Percentiles rank a stretch among this genome's conserved stretches.
Conservation (phyloP, 345 rosid species). For the Pistacia integerrima region DNA sequence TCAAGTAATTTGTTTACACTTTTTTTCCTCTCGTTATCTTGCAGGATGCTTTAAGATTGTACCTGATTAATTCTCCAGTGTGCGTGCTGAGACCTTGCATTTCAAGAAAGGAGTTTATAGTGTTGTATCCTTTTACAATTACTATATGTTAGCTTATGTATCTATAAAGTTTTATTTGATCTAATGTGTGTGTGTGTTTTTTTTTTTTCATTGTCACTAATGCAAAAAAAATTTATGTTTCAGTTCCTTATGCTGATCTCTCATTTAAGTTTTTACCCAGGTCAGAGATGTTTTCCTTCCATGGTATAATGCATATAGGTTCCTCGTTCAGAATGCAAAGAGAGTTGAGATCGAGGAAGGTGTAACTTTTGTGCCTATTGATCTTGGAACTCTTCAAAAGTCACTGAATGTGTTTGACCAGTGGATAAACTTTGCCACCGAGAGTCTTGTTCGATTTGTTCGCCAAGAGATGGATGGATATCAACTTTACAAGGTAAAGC, state of each 20-base stretch:
- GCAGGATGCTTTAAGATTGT: slow-evolving; percentile 93
- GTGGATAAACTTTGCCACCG: slow-evolving; percentile 98
- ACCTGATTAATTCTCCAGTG: slow-evolving; percentile 97
- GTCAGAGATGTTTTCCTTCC: slow-evolving; percentile 99
- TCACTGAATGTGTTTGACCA: slow-evolving; percentile 93
- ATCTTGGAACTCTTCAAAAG: slow-evolving; percentile 52
- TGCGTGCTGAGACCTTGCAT: slow-evolving; percentile 92
- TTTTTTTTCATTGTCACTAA: background rate
- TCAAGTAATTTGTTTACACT: background rate
- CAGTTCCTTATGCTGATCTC: slow-evolving; percentile 8
- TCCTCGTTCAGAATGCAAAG: slow-evolving; percentile 96
- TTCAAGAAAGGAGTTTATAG: slow-evolving; percentile 90
- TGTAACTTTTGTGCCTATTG: slow-evolving; percentile 71
- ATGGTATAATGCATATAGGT: slow-evolving; percentile 98
- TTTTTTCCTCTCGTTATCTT: slow-evolving; percentile 11
- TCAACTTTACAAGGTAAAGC: slow-evolving; percentile 84
- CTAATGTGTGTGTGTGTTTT: no score
- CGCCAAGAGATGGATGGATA: slow-evolving; percentile 90
- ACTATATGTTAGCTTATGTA: slow-evolving; percentile 7
- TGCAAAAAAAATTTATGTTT: background rate
- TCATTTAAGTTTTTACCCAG: slow-evolving; percentile 39
- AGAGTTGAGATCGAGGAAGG: slow-evolving; percentile 83
- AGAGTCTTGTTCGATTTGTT: slow-evolving; percentile 93
- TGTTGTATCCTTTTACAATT: slow-evolving; percentile 50
- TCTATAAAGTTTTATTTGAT: slow-evolving; percentile 5